Evolutionary conservation across 352 stramenopile species (phyloP), one percentile per base, ranked within the genome.

Genomic region (Globisporangium cederbergense): DNA sequence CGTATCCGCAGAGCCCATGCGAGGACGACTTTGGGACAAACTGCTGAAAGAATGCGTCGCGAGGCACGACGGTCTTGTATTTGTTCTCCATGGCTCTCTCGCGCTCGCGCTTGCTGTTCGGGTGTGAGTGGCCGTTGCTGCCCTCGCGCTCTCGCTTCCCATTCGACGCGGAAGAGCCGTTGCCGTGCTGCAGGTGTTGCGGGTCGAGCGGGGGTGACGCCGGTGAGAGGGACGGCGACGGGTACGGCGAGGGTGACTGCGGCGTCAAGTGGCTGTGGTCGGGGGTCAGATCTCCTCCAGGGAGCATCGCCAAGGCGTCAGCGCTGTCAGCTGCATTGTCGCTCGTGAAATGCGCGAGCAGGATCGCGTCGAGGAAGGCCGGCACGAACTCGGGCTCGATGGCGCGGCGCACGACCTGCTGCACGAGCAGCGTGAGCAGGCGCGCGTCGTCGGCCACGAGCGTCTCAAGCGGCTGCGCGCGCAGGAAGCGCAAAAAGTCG

Each of bases 1-100:
- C 78, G 74, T 99, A 98, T 18, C 96, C 97, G 71, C 97, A 99
- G 9, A 93, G 78, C 5, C 75, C 71, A 42, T 83, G 81, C 0
- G 77, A 74, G 40, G 73, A 77, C 43, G 73, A 82, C 47, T 78
- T 76, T 47, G 83, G 76, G 63, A 79, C 80, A 53, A 89, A 89
- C 7, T 72, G 70, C 66, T 78, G 69, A 16, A 92, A 83, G 64
- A 82, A 92, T 14, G 78, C 77, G 38, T 83, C 79, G 36, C 68
- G 78, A 18, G 78, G 71, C 22, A 86, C 67, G 1, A 57, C 63
- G 13, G 25, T 68, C 46, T 45, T 57, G 63, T 54, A 53, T 16
- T 45, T 59, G 47, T 66, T 49, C 46, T 57, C 55, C 4, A 45
- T 58, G 16, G 52, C 52, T 6, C 25, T 43, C 18, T 58, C 59